Percentiles rank a stretch among this genome's conserved stretches.
Conservation (phyloP, 1,284 basidiomycete genomes). For the Cryptococcus depauperatus region DNA sequence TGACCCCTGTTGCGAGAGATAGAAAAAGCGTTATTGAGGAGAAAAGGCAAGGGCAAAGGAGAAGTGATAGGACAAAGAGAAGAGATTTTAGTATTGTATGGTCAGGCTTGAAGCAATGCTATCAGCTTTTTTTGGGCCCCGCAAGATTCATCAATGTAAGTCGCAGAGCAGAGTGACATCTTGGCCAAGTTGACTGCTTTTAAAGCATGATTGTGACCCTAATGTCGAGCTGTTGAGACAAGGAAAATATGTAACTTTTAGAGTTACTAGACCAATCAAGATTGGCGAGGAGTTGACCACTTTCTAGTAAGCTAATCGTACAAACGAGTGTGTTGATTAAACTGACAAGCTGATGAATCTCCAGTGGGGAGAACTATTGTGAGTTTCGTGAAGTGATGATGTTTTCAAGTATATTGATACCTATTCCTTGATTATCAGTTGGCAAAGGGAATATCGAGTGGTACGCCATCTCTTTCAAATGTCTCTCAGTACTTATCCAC, state of each 20-base stretch:
- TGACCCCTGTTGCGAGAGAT: constrained; percentile 8
- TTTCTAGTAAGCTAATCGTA: constrained; percentile 34
- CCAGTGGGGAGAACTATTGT: constrained; percentile 37
- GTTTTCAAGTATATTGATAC: too few species aligned
- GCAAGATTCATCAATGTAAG: constrained; percentile 44
- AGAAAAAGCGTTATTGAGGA: constrained; percentile 13
- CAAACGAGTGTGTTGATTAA: background rate
- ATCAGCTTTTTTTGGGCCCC: constrained; percentile 44
- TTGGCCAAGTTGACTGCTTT: background rate
- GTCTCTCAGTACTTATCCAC: background rate
- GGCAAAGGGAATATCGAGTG: constrained; percentile 36
- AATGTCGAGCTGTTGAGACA: constrained; percentile 40
- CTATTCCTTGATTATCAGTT: too few species aligned
- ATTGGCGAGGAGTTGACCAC: constrained; percentile 43
- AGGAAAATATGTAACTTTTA: constrained; percentile 38
- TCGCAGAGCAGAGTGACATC: background rate
- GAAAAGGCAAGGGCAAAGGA: constrained; percentile 15
- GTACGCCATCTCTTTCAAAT: constrained; percentile 13
- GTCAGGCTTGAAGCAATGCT: constrained; percentile 33
- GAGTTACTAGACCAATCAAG: constrained; percentile 26
- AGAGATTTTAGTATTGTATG: constrained; percentile 44
- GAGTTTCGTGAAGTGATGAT: too few species aligned
- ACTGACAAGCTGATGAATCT: background rate
- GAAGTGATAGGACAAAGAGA: constrained; percentile 33
- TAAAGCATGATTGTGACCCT: constrained; percentile 42